Evolutionary conservation across 495 filamentous ascomycete species (phyloP).

Genomic region (Polyplosphaeria fusca): DNA sequence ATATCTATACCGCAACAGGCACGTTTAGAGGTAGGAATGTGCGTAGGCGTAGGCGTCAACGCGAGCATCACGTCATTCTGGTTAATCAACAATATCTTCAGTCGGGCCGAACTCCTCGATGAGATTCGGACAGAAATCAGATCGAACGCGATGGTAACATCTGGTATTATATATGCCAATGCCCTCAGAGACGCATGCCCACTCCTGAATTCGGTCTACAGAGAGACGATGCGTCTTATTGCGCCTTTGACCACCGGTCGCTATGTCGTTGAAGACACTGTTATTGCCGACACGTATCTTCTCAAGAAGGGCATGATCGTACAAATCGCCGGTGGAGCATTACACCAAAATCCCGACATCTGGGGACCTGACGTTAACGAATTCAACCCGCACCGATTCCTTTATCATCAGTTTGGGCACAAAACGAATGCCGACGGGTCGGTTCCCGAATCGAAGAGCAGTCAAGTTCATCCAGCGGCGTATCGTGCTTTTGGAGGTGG

Average conservation of each 20-base stretch:
- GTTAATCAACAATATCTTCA: conserved; percentile 31
- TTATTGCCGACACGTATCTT: conserved; percentile 28
- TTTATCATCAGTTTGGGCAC: conserved; percentile 3
- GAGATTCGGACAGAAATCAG: conserved; percentile 23
- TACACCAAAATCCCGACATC: conserved; percentile 14
- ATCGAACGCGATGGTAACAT: neutral
- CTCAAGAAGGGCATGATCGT: conserved; percentile 20
- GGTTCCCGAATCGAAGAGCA: conserved; percentile 1
- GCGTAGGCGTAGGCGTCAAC: conserved; percentile 23
- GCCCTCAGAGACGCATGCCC: conserved; percentile 17
- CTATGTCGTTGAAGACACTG: conserved; percentile 23
- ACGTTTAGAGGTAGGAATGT: conserved; percentile 20
- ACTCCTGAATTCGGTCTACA: conserved; percentile 25
- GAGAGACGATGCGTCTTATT: conserved; percentile 24
- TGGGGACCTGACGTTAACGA: conserved; percentile 26
- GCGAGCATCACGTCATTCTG: conserved; percentile 27
- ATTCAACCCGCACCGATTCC: conserved; percentile 29
- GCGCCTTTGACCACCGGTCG: conserved; percentile 16
- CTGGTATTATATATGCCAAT: conserved; percentile 10
- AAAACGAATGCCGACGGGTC: conserved; percentile 6
- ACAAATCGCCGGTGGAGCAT: conserved; percentile 24
- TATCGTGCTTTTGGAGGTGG: conserved; percentile 48
- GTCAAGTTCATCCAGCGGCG: conserved; percentile 21
- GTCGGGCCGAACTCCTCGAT: conserved; percentile 19
- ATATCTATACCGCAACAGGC: conserved; percentile 19